A percentile compares a stretch with the other conserved stretches of the same genome.
phyloP scores from a whole-genome alignment of 148 eudicot genomes.

The Vaccinium corymbosum region DNA sequence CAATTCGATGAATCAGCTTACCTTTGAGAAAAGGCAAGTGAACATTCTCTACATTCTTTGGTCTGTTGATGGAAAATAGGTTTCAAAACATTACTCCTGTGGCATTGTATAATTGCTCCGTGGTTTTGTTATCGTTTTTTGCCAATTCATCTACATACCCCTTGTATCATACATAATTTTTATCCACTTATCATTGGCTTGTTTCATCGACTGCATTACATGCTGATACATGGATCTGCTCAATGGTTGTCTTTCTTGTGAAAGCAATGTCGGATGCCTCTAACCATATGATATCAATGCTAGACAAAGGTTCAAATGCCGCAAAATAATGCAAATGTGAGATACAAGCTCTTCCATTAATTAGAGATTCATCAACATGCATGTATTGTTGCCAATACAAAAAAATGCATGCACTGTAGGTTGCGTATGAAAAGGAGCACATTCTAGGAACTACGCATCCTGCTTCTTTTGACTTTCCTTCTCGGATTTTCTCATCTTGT shows the following conservation, averaged over 20 bases:
- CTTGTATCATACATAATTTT: neutral
- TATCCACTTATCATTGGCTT: neutral
- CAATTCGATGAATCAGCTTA: slow-evolving; percentile 13
- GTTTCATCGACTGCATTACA: neutral
- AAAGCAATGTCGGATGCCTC: neutral
- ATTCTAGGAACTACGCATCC: neutral
- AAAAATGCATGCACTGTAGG: neutral
- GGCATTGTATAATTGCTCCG: neutral
- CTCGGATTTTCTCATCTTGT: neutral
- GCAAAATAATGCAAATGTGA: neutral
- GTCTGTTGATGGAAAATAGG: neutral
- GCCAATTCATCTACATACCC: neutral
- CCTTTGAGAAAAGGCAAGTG: neutral
- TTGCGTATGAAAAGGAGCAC: neutral
- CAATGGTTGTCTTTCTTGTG: neutral
- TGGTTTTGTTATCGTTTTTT: neutral
- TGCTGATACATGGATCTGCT: neutral
- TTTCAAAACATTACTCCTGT: neutral
- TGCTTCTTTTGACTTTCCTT: neutral
- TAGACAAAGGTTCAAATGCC: neutral
- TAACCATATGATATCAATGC: neutral
- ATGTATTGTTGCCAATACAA: neutral
- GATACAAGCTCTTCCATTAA: neutral
- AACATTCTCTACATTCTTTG: neutral
- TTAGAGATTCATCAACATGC: neutral